Evolutionary conservation across 2,329 filamentous ascomycete genomes (phyloP), one percentile per base, ranked within the genome.

Genomic region (Ceratocystis alfenasii): DNA sequence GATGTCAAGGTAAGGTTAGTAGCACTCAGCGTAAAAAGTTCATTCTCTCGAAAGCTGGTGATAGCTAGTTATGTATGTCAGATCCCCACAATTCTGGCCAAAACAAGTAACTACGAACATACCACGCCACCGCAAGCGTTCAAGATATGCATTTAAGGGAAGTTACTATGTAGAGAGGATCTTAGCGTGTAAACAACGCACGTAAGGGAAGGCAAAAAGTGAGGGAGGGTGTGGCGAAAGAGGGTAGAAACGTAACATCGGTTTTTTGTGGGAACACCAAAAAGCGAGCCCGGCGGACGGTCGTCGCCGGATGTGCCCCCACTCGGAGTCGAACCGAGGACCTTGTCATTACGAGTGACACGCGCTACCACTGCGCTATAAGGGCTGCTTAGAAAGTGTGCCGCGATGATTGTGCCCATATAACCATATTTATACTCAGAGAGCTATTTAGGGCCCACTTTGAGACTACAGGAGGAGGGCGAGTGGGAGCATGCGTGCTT

Each of bases 281-380:
- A 53, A 53, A 53, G 15, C 10, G 12, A 22, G 22, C 7, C 57
- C 57, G 33, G 28, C 5, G n/a, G 5, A 3, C 7, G 45, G n/a
- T 20, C 3, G 1, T 20, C 28, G 12, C 33, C 10, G 3, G 22
- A 5, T 41, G 5, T 73, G 71, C 72, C 72, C 70, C 70, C 70
- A 73, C 72, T 71, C 71, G 71, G 72, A 74, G 72, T 74, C 72
- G 72, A 74, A 74, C 72, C 71, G 71, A 70, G 72, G 72, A 74
- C 72, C 72, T 74, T 71, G 69, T 74, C 72, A 73, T 74, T 73
- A 74, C 72, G 73, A 74, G 72, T 74, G 72, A 73, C 69, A 72
- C 72, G 72, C 72, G 73, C 70, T 73, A 74, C 73, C 73, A 72
- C 73, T 74, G 69, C 74, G 72, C 72, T 72, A 74, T 72, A 71